Percentiles rank a stretch among this genome's conserved stretches.
Conservation (phyloP, 768 basidiomycete genomes). For the Exsudoporus frostii region DNA sequence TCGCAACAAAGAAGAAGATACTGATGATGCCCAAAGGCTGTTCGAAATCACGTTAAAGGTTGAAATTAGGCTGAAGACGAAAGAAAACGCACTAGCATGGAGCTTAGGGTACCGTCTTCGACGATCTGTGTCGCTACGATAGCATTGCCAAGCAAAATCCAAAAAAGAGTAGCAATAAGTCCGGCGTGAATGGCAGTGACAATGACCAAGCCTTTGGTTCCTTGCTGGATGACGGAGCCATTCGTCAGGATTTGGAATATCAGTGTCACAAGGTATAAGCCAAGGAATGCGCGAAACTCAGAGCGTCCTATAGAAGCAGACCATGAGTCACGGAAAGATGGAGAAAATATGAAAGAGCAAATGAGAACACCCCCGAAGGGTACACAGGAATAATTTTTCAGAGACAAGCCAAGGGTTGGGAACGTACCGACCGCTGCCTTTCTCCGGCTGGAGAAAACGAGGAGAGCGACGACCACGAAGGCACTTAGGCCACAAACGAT, state of each 20-base stretch:
- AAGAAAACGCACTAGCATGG: constrained; percentile 52
- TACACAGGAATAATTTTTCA: not conserved
- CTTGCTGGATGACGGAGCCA: constrained; percentile 77
- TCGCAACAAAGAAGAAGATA: constrained; percentile 61
- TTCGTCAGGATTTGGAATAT: constrained; percentile 80
- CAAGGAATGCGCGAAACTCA: constrained; percentile 67
- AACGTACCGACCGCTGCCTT: constrained; percentile 85
- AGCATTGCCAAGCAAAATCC: constrained; percentile 73
- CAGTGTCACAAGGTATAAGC: constrained; percentile 66
- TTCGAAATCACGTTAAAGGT: not conserved
- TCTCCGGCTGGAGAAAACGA: constrained; percentile 56
- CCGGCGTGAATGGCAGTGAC: constrained; percentile 80
- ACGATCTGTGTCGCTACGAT: constrained; percentile 86
- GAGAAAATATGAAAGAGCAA: not conserved
- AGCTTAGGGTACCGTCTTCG: constrained; percentile 81
- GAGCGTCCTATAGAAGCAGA: constrained; percentile 48
- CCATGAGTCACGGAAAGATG: not conserved
- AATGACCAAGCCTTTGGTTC: constrained; percentile 62
- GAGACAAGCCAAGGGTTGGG: not conserved
- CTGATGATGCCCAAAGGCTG: constrained; percentile 65
- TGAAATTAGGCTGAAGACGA: not conserved
- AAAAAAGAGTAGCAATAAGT: constrained; percentile 72
- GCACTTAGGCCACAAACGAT: constrained; percentile 75
- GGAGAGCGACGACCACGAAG: constrained; percentile 53
- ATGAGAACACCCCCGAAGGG: not conserved